Conservation (phyloP, 2,329 filamentous ascomycete species). For the Phaeosphaeriaceae sp. region DNA sequence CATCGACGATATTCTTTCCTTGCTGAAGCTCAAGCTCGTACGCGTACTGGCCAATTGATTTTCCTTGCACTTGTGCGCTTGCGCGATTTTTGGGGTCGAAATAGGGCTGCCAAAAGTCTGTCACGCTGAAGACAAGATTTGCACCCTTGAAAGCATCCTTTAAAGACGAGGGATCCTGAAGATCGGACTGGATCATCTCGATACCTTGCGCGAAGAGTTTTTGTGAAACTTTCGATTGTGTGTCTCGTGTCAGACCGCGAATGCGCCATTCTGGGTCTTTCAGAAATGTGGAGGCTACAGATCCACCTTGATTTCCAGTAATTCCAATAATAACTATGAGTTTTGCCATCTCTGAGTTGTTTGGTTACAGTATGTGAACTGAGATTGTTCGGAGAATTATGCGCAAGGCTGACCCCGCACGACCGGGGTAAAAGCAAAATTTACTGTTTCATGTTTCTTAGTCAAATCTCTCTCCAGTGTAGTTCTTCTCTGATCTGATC, state of each 20-base stretch:
- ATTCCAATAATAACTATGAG: constrained; percentile 35
- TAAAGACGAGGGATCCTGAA: constrained; percentile 29
- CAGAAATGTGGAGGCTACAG: constrained; percentile 41
- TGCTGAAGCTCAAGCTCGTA: constrained; percentile 35
- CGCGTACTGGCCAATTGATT: constrained; percentile 23
- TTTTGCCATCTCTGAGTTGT: constrained; percentile 26
- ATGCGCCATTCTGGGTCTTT: constrained; percentile 57
- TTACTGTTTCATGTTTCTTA: no score
- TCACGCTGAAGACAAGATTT: constrained; percentile 49
- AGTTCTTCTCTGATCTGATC: no score
- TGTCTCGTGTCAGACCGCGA: constrained; percentile 55
- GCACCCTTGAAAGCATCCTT: constrained; percentile 46
- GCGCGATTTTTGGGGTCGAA: constrained; percentile 19
- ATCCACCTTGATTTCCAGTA: constrained; percentile 35
- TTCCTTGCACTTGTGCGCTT: constrained; percentile 22
- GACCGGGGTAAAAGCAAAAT: no score
- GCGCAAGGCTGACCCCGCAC: no score
- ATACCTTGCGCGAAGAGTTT: constrained; percentile 40
- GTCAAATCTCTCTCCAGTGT: no score
- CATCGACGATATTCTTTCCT: constrained; percentile 37
- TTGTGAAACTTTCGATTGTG: constrained; percentile 13
- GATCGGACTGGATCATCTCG: constrained; percentile 42
- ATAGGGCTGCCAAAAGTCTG: constrained; percentile 39
- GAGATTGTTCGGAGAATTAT: no score
- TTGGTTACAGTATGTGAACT: no score